phyloP scores from a whole-genome alignment of 2,329 filamentous ascomycete species.

The Pseudonectria foliicola region DNA sequence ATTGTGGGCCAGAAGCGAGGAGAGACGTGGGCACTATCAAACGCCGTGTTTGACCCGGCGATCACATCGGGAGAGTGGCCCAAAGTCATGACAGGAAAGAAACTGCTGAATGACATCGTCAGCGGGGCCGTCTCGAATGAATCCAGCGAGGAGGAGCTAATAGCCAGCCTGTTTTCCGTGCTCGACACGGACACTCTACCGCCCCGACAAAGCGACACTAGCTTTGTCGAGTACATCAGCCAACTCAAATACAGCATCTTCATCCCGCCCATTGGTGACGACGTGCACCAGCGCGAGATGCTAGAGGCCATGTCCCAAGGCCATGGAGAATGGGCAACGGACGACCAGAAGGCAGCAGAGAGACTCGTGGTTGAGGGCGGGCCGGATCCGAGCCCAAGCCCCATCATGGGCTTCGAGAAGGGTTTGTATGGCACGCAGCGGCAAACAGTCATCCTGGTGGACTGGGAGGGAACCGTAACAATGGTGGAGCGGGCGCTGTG shows the following conservation, averaged over 20 bases:
- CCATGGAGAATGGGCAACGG: conserved; percentile 30
- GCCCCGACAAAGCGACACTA: conserved; percentile 28
- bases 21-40: conserved; percentile 54
- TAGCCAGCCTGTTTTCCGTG: conserved; percentile 45
- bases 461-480: conserved; percentile 55
- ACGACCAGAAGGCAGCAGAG: conserved; percentile 31
- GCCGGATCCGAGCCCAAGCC: conserved; percentile 28
- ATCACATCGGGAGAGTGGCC: conserved; percentile 45
- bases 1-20: conserved; percentile 47
- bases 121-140: conserved; percentile 30
- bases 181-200: conserved; percentile 53
- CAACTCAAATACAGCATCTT: conserved; percentile 55
- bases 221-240: conserved; percentile 47
- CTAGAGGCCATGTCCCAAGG: conserved; percentile 32
- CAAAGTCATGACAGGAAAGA: conserved; percentile 49
- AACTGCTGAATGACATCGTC: conserved; percentile 37
- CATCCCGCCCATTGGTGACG: conserved; percentile 50
- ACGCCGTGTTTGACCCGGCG: conserved; percentile 46
- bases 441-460: conserved; percentile 55
- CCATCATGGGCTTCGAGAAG: conserved; percentile 41
- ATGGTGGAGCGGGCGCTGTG: conserved; percentile 54
- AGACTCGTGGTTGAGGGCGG: conserved; percentile 29
- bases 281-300: conserved; percentile 38
- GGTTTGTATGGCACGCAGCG: conserved; percentile 60
- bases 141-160: conserved; percentile 39